These are phyloP conservation scores for Pseudogymnoascus pannorum DNA, from an alignment of 2,329 filamentous ascomycete species.

Conservation along the genomic window DNA sequence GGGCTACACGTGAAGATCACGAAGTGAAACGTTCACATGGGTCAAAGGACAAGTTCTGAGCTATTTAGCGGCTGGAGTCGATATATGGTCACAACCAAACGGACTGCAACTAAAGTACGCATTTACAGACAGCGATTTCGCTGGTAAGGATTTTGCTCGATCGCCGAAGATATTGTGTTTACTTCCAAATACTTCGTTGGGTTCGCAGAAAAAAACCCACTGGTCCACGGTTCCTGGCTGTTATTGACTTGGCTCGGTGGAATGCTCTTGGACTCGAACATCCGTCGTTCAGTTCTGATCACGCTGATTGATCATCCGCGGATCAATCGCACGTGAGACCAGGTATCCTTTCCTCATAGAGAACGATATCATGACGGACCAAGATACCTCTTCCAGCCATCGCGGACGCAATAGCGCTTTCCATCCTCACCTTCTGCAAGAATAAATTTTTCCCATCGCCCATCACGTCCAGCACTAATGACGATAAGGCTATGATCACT, in stretches of 20 bases:
- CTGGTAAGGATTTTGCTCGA: not conserved
- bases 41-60: not conserved
- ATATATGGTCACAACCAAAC: not conserved
- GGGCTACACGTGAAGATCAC: not conserved
- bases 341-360: not conserved
- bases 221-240: not conserved
- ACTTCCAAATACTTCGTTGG: not conserved
- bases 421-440: slow-evolving; percentile 63
- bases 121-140: not conserved
- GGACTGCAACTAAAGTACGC: not conserved
- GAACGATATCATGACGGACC: slow-evolving; percentile 25
- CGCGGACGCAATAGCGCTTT: slow-evolving; percentile 56
- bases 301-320: not conserved
- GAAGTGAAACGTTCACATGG: not conserved
- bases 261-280: not conserved
- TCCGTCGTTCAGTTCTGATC: not conserved
- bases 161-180: not conserved
- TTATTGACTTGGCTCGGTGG: not conserved
- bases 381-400: slow-evolving; percentile 79
- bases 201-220: not conserved
- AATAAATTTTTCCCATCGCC: slow-evolving; percentile 81
- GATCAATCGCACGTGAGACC: not conserved
- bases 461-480: slow-evolving; percentile 70
- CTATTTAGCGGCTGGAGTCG: not conserved
- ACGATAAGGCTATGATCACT: slow-evolving; percentile 67